Percentiles rank a stretch among this genome's conserved stretches.
Conservation (phyloP, 2,329 filamentous ascomycete species). For the Pseudogymnoascus sp. region DNA sequence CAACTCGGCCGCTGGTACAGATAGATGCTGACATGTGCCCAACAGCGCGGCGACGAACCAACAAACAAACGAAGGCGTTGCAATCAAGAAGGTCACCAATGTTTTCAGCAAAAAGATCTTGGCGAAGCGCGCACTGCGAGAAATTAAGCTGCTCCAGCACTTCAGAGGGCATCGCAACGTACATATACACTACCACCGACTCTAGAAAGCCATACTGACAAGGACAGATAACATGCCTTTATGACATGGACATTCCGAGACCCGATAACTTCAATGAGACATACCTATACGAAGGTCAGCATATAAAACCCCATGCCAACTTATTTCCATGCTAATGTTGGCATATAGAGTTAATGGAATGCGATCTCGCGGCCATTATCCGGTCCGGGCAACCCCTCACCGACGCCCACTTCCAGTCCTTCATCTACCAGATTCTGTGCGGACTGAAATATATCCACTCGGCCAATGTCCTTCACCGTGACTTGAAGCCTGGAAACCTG, state of each 20-base stretch:
- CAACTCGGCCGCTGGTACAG: not conserved
- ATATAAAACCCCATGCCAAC: not conserved
- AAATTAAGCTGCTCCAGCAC: constrained; percentile 98
- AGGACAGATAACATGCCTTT: constrained; percentile 87
- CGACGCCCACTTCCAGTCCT: constrained; percentile 98
- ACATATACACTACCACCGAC: constrained; percentile 32
- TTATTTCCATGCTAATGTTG: constrained; percentile 17
- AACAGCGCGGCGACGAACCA: not conserved
- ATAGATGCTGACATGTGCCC: constrained; percentile 10
- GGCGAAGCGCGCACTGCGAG: constrained; percentile 91
- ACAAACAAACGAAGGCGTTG: constrained; percentile 65
- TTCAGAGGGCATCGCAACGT: constrained; percentile 87
- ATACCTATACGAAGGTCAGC: constrained; percentile 88
- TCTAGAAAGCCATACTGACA: constrained; percentile 30
- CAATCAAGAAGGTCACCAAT: constrained; percentile 99
- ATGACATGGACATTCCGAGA: constrained; percentile 98
- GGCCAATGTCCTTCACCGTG: constrained; percentile 92
- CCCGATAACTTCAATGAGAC: constrained; percentile 99
- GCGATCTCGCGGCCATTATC: constrained; percentile 95
- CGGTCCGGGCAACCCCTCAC: constrained; percentile 93
- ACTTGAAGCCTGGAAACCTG: constrained; percentile 93
- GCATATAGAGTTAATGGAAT: constrained; percentile 88
- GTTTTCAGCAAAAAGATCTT: constrained; percentile 99
- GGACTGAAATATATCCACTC: constrained; percentile 99
- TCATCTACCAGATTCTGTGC: constrained; percentile 99